Percentiles rank a stretch among this genome's conserved stretches.
These are phyloP conservation scores for Clavariopsis aquatica DNA, from an alignment of 495 filamentous ascomycete species.

Conservation along the genomic window DNA sequence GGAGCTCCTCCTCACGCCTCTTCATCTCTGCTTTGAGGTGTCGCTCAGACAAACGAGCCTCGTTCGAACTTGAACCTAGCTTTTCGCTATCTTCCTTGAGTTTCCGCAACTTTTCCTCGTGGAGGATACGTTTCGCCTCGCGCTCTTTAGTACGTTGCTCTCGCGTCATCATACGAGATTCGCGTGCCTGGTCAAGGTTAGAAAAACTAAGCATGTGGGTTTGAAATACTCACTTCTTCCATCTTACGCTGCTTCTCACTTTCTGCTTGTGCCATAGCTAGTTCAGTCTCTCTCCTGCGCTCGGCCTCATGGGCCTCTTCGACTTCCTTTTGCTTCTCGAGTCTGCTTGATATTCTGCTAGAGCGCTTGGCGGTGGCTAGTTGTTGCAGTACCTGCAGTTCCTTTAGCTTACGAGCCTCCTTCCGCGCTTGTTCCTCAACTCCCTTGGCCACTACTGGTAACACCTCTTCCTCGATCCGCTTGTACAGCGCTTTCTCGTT, in stretches of 20 bases:
- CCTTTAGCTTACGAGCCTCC: conserved; percentile 70
- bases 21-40: conserved; percentile 77
- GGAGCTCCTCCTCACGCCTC: conserved; percentile 69
- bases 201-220: background rate
- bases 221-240: conserved; percentile 51
- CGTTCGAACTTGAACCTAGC: conserved; percentile 58
- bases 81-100: conserved; percentile 76
- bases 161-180: conserved; percentile 78
- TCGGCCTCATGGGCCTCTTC: conserved; percentile 72
- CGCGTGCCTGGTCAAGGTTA: conserved; percentile 58
- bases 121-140: conserved; percentile 73
- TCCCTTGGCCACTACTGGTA: conserved; percentile 80
- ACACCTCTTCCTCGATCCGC: conserved; percentile 68
- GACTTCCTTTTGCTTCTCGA: conserved; percentile 73
- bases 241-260: conserved; percentile 66
- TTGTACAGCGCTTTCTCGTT: conserved; percentile 78
- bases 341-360: conserved; percentile 77
- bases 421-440: conserved; percentile 75
- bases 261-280: conserved; percentile 65
- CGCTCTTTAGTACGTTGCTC: conserved; percentile 82
- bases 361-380: conserved; percentile 93
- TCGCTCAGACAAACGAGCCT: conserved; percentile 72
- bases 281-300: conserved; percentile 64
- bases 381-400: conserved; percentile 75
- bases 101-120: conserved; percentile 79